These are phyloP conservation scores for Amanita thiersii DNA, from an alignment of 768 basidiomycete genomes.

Conservation along the genomic window DNA sequence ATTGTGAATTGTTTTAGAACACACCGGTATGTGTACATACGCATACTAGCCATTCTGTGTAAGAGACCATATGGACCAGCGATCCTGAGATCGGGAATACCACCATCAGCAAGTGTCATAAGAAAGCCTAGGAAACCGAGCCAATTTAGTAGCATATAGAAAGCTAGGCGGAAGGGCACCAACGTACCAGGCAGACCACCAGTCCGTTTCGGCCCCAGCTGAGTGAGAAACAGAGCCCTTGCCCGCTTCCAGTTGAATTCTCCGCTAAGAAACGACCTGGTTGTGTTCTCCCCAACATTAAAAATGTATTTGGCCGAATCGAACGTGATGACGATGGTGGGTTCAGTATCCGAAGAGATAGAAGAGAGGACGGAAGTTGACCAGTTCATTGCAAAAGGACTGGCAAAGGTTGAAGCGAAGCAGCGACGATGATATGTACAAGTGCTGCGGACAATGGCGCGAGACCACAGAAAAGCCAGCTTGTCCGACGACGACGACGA, in stretches of 20 bases:
- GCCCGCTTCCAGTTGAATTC: conserved; percentile 58
- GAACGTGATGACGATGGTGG: conserved; percentile 68
- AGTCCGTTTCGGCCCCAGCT: conserved; percentile 49
- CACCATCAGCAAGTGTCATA: conserved; percentile 75
- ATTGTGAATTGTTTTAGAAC: neutral
- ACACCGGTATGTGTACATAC: conserved; percentile 63
- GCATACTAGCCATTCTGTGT: conserved; percentile 65
- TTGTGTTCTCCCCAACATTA: conserved; percentile 79
- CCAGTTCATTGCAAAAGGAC: conserved; percentile 42
- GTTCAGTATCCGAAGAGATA: conserved; percentile 70
- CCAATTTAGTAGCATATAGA: conserved; percentile 3
- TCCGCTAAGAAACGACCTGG: conserved; percentile 65
- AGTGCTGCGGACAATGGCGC: neutral
- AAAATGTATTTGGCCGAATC: conserved; percentile 80
- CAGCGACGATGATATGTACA: conserved; percentile 1
- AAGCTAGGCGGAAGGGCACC: neutral
- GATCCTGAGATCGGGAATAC: conserved; percentile 47
- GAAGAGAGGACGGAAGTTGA: conserved; percentile 50
- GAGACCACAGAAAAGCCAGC: conserved; percentile 4
- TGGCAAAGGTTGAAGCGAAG: neutral
- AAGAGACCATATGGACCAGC: conserved; percentile 68
- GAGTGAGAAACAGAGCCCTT: conserved; percentile 65
- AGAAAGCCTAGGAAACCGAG: conserved; percentile 47
- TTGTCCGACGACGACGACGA: neutral
- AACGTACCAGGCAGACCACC: conserved; percentile 68